These are phyloP conservation scores for Punica granatum DNA, from an alignment of 345 rosid genomes.

Conservation along the genomic window DNA sequence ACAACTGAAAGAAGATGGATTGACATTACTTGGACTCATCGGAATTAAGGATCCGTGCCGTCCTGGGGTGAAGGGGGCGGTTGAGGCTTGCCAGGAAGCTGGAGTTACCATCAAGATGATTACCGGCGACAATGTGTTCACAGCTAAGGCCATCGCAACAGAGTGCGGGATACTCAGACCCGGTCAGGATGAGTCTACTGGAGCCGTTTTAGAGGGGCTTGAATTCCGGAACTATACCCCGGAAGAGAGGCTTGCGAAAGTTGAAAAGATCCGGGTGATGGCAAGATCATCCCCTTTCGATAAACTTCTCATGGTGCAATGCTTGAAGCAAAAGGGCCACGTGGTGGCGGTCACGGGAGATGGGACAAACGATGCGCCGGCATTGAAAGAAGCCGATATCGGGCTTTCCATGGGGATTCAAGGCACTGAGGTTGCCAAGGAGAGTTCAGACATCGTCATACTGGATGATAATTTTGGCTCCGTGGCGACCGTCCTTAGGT, in stretches of 20 bases:
- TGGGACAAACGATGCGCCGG: conserved; percentile 75
- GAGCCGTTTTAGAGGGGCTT: conserved; percentile 56
- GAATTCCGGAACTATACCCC: conserved; percentile 38
- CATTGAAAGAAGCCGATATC: conserved; percentile 65
- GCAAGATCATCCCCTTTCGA: conserved; percentile 73
- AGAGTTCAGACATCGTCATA: conserved; percentile 73
- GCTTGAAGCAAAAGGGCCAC: conserved; percentile 56
- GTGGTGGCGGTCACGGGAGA: conserved; percentile 80
- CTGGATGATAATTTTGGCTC: conserved; percentile 70
- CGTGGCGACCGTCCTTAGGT: conserved; percentile 47
- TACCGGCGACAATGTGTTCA: conserved; percentile 68
- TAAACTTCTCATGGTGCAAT: conserved; percentile 70
- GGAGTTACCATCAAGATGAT: conserved; percentile 75
- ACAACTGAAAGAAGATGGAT: conserved; percentile 29
- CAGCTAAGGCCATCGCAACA: conserved; percentile 71
- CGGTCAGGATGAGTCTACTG: conserved; percentile 18
- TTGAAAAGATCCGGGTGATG: conserved; percentile 62
- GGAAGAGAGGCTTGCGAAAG: conserved; percentile 35
- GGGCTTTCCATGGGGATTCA: conserved; percentile 78
- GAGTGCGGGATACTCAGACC: conserved; percentile 62
- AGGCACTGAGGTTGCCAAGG: conserved; percentile 77
- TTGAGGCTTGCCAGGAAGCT: conserved; percentile 51
- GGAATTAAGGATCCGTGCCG: conserved; percentile 76
- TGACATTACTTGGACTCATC: conserved; percentile 54
- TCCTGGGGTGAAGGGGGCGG: conserved; percentile 54